phyloP scores from a whole-genome alignment of 2,329 filamentous ascomycete genomes.

The Aspergillus sp. region DNA sequence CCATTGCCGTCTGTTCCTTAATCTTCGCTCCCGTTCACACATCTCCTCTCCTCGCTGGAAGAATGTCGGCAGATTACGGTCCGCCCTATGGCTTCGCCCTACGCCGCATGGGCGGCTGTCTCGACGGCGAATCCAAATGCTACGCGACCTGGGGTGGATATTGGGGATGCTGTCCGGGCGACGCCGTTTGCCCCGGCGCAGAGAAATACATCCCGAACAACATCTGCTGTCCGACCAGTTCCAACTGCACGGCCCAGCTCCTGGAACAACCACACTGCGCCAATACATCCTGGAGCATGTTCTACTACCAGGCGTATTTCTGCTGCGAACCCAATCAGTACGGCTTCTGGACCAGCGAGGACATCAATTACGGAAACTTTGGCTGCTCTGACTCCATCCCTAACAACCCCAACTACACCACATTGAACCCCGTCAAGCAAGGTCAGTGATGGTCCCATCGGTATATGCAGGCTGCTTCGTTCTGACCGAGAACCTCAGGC shows the following conservation, averaged over 20 bases:
- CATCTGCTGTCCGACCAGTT: constrained; percentile 1
- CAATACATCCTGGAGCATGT: constrained; percentile 1
- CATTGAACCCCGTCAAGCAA: no score
- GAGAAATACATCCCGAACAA: background rate
- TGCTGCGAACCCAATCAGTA: background rate
- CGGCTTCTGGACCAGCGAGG: no score
- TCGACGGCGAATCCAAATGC: background rate
- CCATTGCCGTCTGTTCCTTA: no score
- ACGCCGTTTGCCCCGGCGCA: background rate
- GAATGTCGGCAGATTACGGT: no score
- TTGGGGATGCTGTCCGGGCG: constrained; percentile 1
- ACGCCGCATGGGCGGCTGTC: constrained; percentile 1
- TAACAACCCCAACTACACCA: no score
- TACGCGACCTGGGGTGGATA: background rate
- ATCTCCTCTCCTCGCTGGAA: no score
- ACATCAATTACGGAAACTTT: no score
- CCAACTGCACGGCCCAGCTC: background rate
- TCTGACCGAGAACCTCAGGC: background rate
- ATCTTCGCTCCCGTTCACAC: no score
- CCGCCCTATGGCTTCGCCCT: background rate
- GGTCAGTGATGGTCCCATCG: no score
- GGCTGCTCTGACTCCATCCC: no score
- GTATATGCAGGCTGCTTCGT: background rate
- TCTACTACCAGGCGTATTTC: constrained; percentile 1
- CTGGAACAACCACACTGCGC: background rate